phyloP scores from a whole-genome alignment of 108 stramenopile genomes.

The Skeletonema potamos region DNA sequence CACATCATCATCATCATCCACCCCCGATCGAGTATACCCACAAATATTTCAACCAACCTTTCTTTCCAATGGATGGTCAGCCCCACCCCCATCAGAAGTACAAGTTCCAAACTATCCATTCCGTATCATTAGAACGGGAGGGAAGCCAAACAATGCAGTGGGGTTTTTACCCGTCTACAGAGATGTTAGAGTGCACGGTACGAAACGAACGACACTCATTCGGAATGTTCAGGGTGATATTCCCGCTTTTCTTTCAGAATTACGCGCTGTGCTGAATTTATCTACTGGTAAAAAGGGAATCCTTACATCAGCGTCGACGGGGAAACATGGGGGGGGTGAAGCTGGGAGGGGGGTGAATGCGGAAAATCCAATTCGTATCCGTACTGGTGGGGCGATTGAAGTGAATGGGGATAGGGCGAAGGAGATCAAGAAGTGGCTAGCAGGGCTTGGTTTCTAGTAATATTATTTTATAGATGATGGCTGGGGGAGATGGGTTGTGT shows the following conservation, averaged over 20 bases:
- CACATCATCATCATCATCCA: not conserved
- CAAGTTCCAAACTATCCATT: conserved; percentile 75
- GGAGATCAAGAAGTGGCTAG: conserved; percentile 78
- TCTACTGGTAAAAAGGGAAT: conserved; percentile 41
- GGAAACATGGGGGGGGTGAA: conserved; percentile 41
- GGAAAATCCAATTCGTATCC: conserved; percentile 66
- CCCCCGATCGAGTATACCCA: conserved; percentile 24
- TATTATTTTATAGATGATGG: too few relatives aligned
- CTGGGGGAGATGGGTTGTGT: not conserved
- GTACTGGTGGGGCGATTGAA: conserved; percentile 83
- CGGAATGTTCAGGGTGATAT: conserved; percentile 75
- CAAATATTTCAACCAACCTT: conserved; percentile 53
- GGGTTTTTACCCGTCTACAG: conserved; percentile 87
- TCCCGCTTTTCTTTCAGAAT: conserved; percentile 66
- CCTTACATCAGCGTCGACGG: conserved; percentile 21
- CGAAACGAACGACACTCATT: conserved; percentile 75
- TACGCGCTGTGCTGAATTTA: conserved; percentile 63
- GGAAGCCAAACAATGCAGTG: conserved; percentile 72
- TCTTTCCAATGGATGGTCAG: conserved; percentile 81
- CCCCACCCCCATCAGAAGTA: conserved; percentile 58
- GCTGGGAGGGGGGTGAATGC: conserved; percentile 43
- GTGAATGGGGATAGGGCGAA: conserved; percentile 75
- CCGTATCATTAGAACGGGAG: conserved; percentile 59
- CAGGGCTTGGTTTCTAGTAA: conserved; percentile 78
- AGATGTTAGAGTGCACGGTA: conserved; percentile 76